Conservation (phyloP, 306 rosid genomes). For the Vigna unguiculata region DNA sequence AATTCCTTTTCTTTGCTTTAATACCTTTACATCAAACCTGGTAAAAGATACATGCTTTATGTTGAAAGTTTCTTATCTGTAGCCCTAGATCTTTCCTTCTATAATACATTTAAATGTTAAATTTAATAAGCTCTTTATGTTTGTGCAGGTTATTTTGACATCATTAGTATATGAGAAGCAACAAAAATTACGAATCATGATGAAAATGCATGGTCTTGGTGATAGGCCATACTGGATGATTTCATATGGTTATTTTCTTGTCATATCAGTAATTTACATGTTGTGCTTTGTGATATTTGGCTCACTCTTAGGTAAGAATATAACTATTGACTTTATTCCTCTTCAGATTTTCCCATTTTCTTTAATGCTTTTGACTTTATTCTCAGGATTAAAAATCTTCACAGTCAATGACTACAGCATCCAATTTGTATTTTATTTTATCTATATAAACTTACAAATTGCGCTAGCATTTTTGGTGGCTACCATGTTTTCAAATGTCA, state of each 20-base stretch:
- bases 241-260: conserved; percentile 75
- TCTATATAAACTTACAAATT: conserved; percentile 86
- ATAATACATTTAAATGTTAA: conserved; percentile 15
- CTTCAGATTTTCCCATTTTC: conserved; percentile 36
- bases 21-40: not conserved
- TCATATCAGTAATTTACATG: conserved; percentile 65
- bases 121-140: conserved; percentile 18
- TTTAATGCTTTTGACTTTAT: conserved; percentile 46
- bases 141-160: conserved; percentile 70
- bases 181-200: conserved; percentile 89
- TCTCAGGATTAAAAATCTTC: conserved; percentile 84
- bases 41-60: not conserved
- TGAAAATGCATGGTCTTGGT: conserved; percentile 99
- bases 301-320: conserved; percentile 69
- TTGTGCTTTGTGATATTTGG: conserved; percentile 75
- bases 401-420: conserved; percentile 78
- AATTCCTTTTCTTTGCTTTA: not conserved
- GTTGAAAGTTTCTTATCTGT: not conserved
- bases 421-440: conserved; percentile 78
- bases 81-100: not conserved
- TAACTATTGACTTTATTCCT: conserved; percentile 29
- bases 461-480: conserved; percentile 72
- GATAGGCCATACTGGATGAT: conserved; percentile 91
- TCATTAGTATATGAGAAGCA: conserved; percentile 86
- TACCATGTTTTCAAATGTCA: conserved; percentile 68